phyloP scores from a whole-genome alignment of 2,329 filamentous ascomycete genomes.

The Pseudogymnoascus pannorum region DNA sequence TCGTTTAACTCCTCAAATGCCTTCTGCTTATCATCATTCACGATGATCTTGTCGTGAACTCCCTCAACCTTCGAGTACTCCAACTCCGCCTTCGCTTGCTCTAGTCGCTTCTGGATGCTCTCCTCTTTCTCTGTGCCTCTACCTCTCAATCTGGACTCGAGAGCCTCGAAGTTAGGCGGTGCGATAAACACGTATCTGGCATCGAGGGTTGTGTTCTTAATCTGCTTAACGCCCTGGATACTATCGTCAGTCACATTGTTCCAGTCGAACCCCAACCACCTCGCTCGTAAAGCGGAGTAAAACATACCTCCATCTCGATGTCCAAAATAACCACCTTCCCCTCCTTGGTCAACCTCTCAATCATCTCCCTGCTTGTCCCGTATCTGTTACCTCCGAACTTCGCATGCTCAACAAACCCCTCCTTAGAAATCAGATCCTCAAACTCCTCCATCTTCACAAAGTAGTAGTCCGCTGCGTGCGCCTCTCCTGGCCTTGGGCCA shows the following conservation, averaged over 20 bases:
- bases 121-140: conserved; percentile 74
- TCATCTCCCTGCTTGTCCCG: conserved; percentile 74
- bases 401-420: conserved; percentile 78
- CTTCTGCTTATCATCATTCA: conserved; percentile 57
- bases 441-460: conserved; percentile 64
- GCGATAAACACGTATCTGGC: conserved; percentile 81
- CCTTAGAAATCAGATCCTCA: conserved; percentile 54
- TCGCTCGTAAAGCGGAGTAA: not conserved
- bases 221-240: conserved; percentile 76
- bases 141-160: conserved; percentile 68
- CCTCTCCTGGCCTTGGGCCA: conserved; percentile 64
- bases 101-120: conserved; percentile 59
- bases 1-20: conserved; percentile 47
- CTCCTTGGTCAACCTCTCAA: conserved; percentile 64
- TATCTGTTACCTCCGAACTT: conserved; percentile 81
- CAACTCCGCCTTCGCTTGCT: conserved; percentile 67
- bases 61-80: conserved; percentile 63
- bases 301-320: conserved; percentile 84
- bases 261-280: not conserved
- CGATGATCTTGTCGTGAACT: conserved; percentile 56
- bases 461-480: conserved; percentile 73
- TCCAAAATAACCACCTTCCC: conserved; percentile 76
- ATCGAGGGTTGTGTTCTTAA: conserved; percentile 66
- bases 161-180: conserved; percentile 65
- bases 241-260: not conserved